A percentile compares a stretch with the other conserved stretches of the same genome.
Evolutionary conservation across 805 yeast genomes (phyloP).

Genomic region (Dipodascus albidus): DNA sequence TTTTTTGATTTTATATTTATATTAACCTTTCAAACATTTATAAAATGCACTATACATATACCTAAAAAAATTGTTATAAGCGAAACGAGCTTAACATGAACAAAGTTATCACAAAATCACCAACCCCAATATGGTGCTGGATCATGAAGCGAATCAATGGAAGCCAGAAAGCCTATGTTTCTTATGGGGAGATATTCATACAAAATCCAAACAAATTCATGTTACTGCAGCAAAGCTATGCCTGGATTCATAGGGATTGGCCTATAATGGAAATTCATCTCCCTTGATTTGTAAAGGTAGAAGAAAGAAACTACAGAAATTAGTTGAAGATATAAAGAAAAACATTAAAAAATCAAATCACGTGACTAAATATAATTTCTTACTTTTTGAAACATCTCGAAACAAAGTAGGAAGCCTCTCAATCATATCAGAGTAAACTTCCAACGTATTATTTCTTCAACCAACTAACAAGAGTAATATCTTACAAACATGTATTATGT

Average conservation of each 20-base stretch:
- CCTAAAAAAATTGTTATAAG: background rate
- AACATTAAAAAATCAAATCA: background rate
- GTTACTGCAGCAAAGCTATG: no score
- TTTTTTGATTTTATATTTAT: no score
- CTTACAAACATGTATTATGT: conserved; percentile 74
- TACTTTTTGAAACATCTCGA: background rate
- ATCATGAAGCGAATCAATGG: background rate
- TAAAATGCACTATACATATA: no score
- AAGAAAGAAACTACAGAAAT: background rate
- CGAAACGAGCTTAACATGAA: background rate
- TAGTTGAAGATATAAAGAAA: background rate
- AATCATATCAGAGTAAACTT: no score
- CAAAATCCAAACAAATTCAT: no score
- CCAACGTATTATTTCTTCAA: no score
- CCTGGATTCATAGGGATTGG: background rate
- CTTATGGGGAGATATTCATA: no score
- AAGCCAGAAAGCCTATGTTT: conserved; percentile 1
- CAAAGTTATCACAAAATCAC: background rate
- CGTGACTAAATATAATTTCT: background rate
- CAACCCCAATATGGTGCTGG: background rate
- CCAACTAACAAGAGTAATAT: no score
- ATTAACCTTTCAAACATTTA: no score
- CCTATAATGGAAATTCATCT: background rate
- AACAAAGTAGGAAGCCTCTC: background rate
- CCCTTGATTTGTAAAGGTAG: background rate